These are phyloP conservation scores for Boletus speciosus DNA, from an alignment of 768 basidiomycete genomes.

Conservation along the genomic window DNA sequence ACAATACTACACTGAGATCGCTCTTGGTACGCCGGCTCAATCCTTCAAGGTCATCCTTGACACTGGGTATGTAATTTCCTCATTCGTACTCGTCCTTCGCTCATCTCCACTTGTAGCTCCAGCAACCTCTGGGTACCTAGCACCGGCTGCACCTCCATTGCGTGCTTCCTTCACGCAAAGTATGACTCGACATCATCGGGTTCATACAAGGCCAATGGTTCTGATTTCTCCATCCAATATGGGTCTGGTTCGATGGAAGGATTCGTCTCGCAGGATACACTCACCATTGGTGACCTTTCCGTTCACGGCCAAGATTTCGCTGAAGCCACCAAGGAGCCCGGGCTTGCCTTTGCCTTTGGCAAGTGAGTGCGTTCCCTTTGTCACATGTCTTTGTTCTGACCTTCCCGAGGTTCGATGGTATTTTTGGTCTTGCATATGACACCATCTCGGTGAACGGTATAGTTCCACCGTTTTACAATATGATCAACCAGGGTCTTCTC, in stretches of 20 bases:
- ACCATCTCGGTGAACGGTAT: slow-evolving; percentile 94
- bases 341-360: slow-evolving; percentile 95
- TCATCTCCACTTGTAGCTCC: slow-evolving; percentile 46
- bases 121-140: slow-evolving; percentile 96
- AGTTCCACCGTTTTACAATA: slow-evolving; percentile 89
- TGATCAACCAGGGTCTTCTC: slow-evolving; percentile 79
- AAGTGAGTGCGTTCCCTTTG: slow-evolving; percentile 51
- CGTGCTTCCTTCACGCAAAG: slow-evolving; percentile 92
- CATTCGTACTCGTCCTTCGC: slow-evolving; percentile 15
- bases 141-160: slow-evolving; percentile 75
- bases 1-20: slow-evolving; percentile 91
- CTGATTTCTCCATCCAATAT: slow-evolving; percentile 87
- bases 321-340: slow-evolving; percentile 94
- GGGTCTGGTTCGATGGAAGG: slow-evolving; percentile 97
- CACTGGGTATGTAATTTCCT: slow-evolving; percentile 58
- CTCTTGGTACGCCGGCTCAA: slow-evolving; percentile 82
- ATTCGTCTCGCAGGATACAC: slow-evolving; percentile 80
- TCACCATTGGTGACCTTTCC: slow-evolving; percentile 78
- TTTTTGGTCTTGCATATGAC: slow-evolving; percentile 90
- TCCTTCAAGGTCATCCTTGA: slow-evolving; percentile 92
- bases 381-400: not conserved
- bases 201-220: slow-evolving; percentile 86
- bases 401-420: slow-evolving; percentile 80
- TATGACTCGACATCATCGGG: slow-evolving; percentile 79
- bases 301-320: slow-evolving; percentile 84